These are phyloP conservation scores for Blastobotrys apis DNA, from an alignment of 1,139 yeast genomes.

Conservation along the genomic window DNA sequence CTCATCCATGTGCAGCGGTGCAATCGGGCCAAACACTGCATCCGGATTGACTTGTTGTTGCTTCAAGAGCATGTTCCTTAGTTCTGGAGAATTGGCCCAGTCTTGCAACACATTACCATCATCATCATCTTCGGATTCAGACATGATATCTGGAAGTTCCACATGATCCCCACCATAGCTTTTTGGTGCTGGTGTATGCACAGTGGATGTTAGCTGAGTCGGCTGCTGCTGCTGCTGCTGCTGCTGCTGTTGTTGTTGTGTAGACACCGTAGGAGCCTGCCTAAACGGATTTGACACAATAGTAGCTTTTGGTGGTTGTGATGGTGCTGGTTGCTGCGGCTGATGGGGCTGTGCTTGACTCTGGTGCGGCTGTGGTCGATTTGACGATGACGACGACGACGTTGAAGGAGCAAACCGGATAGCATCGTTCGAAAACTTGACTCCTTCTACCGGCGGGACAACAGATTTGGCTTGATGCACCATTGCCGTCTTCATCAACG, in stretches of 20 bases:
- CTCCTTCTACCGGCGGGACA: constrained; percentile 34
- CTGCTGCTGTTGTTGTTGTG: constrained; percentile 22
- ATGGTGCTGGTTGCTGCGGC: constrained; percentile 12
- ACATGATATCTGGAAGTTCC: constrained; percentile 44
- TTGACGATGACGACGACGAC: background rate
- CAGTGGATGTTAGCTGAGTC: constrained; percentile 4
- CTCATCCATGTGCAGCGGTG: constrained; percentile 62
- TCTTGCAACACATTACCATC: constrained; percentile 50
- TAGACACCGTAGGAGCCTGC: constrained; percentile 21
- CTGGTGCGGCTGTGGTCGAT: constrained; percentile 1
- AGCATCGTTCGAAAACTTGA: constrained; percentile 36
- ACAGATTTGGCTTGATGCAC: constrained; percentile 32
- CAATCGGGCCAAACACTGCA: constrained; percentile 71
- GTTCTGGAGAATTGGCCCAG: constrained; percentile 72
- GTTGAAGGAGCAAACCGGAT: constrained; percentile 27
- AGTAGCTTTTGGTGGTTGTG: constrained; percentile 5
- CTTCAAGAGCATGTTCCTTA: constrained; percentile 47
- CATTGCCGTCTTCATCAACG: constrained; percentile 35
- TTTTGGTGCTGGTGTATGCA: constrained; percentile 3
- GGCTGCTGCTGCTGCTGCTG: constrained; percentile 5
- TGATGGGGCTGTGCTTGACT: constrained; percentile 13
- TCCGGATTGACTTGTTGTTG: constrained; percentile 69
- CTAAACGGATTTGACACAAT: constrained; percentile 16
- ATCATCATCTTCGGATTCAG: constrained; percentile 57
- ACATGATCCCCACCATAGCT: constrained; percentile 22